Base-by-base conservation (phyloP, 2,329 filamentous ascomycete genomes). In the Ascochyta lentis region DNA sequence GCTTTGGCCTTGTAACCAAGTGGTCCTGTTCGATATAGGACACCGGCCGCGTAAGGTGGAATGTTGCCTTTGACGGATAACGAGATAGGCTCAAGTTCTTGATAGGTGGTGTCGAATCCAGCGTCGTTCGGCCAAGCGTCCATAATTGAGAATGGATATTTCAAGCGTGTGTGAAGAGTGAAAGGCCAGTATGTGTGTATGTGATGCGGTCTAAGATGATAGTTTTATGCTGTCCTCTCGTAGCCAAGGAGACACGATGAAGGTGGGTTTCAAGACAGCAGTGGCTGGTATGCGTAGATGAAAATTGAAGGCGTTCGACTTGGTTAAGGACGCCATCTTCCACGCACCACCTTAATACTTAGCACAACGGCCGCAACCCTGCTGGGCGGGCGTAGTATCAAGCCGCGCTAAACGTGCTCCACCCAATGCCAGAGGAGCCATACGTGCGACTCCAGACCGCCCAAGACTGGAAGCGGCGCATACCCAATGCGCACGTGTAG, bases 21-120 rank as follows among this genome's bases (percentile, higher is more conserved):
- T 0, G 90, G 89, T 0, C 91, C 91, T 26, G 55, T 58, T 23
- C 91, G 84, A 72, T 88, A 94, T 0, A 95, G 80, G 1, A 84
- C 80, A 1, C 91, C 91, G 2, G 89, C 86, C 3, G 86, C 86
- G 80, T 89, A 93, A 1, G 79, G 55, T 1, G 91, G 91, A 46
- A 95, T 91, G 0, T 73, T 72, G 10, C 91, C 91, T 34, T 78
- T 80, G 5, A 94, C 81, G 0, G 69, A 66, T 12, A 94, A 81
- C 44, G 86, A 79, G 4, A 92, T 77, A 0, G 90, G 89, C 0
- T 83, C 82, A 4, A 81, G 82, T 60, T 90, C 83, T 65, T 92
- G 87, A 12, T 85, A 84, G 38, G 88, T 79, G 16, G 82, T 84
- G 53, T 90, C 84, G 65, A 92, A 92, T 2, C 72, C 70, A 16